phyloP scores from a whole-genome alignment of 75 land plant genomes.

The Azolla pinnata region DNA sequence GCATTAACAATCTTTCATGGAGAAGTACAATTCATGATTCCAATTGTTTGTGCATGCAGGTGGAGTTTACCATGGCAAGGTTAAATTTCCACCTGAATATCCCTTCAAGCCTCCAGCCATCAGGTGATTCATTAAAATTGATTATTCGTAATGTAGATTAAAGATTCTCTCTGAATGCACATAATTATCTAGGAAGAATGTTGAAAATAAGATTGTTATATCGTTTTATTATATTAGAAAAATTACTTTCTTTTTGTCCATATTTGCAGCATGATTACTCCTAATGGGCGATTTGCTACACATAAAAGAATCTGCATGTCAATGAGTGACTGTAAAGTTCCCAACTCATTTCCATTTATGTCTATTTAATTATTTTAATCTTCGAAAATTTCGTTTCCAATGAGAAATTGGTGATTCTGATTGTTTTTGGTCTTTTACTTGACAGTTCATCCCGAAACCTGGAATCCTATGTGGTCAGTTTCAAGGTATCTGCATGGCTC shows the following conservation, averaged over 20 bases:
- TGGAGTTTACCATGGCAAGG: constrained; percentile 87
- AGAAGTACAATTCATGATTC: neutral
- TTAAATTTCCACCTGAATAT: constrained; percentile 91
- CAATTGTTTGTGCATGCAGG: constrained; percentile 24
- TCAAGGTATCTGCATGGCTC: constrained; percentile 47
- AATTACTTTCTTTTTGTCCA: too few species aligned
- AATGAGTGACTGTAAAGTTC: constrained; percentile 87
- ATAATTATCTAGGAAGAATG: too few species aligned
- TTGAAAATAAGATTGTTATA: too few species aligned
- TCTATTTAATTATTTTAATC: neutral
- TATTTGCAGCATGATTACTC: constrained; percentile 81
- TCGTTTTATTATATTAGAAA: too few species aligned
- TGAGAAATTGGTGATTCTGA: too few species aligned
- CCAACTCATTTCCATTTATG: neutral
- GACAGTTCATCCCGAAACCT: constrained; percentile 92
- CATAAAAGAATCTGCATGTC: constrained; percentile 86
- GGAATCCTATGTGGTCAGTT: constrained; percentile 99
- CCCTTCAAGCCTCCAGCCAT: constrained; percentile 93
- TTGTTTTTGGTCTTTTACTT: neutral
- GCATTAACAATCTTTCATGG: neutral
- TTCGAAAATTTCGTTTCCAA: neutral
- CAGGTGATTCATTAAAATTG: too few species aligned
- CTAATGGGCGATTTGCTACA: constrained; percentile 86
- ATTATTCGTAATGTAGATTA: too few species aligned
- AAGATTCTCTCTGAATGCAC: too few species aligned